These are phyloP conservation scores for Buddleja alternifolia DNA, from an alignment of 257 asterid species.

Conservation along the genomic window DNA sequence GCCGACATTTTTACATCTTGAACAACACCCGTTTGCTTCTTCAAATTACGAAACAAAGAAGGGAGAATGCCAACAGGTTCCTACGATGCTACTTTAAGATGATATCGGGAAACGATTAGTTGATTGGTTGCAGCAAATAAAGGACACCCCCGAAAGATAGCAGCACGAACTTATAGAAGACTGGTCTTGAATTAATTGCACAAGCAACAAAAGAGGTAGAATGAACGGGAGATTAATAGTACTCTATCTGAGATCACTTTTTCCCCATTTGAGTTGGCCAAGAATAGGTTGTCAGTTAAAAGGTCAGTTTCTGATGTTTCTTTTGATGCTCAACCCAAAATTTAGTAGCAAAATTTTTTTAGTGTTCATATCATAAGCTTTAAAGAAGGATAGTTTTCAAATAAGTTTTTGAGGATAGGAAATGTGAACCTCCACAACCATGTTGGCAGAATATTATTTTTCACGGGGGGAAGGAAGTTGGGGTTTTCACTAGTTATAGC, in stretches of 20 bases:
- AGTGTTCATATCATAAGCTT: neutral
- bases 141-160: neutral
- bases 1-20: too few species aligned
- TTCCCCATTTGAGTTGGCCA: neutral
- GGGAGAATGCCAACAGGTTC: neutral
- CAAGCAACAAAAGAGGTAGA: neutral
- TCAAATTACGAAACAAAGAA: neutral
- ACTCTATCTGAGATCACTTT: neutral
- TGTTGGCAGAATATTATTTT: neutral
- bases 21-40: too few species aligned
- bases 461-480: neutral
- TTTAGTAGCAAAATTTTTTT: neutral
- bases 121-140: neutral
- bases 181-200: neutral
- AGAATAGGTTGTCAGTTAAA: neutral
- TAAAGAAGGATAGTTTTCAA: neutral
- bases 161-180: neutral
- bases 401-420: too few species aligned
- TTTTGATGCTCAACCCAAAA: neutral
- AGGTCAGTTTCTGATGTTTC: neutral
- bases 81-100: neutral
- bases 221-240: neutral
- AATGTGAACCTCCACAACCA: too few species aligned
- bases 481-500: neutral
- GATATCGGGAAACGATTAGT: neutral